Evolutionary conservation across 768 basidiomycete species (phyloP).

Genomic region (Leucogyrophana mollusca): DNA sequence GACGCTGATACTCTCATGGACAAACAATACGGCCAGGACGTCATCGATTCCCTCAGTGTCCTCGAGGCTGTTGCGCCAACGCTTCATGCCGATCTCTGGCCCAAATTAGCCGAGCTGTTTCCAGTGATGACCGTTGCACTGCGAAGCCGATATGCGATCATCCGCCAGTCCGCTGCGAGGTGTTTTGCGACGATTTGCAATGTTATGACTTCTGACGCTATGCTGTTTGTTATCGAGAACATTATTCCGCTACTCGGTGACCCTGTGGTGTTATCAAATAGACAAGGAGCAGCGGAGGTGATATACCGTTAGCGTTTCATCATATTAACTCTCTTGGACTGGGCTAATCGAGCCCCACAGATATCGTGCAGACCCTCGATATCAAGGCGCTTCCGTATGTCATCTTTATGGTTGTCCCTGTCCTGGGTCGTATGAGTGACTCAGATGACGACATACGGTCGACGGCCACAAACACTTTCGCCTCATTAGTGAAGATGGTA

Average conservation of each 20-base stretch:
- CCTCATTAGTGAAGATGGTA: constrained; percentile 96
- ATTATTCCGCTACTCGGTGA: constrained; percentile 84
- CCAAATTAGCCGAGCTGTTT: constrained; percentile 68
- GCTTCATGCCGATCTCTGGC: constrained; percentile 68
- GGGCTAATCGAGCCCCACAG: constrained; percentile 40
- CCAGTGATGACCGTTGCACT: constrained; percentile 75
- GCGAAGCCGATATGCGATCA: constrained; percentile 85
- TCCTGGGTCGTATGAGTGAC: constrained; percentile 98
- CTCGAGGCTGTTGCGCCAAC: constrained; percentile 79
- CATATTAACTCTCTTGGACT: not conserved
- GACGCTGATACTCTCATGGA: constrained; percentile 66
- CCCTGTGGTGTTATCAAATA: constrained; percentile 64
- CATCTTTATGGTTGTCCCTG: constrained; percentile 93
- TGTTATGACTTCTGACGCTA: constrained; percentile 80
- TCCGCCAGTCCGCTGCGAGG: constrained; percentile 83
- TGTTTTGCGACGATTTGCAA: constrained; percentile 88
- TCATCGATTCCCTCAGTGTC: constrained; percentile 91
- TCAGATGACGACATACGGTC: constrained; percentile 87
- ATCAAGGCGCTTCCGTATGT: constrained; percentile 95
- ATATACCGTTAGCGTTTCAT: constrained; percentile 69
- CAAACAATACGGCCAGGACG: constrained; percentile 78
- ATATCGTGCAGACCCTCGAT: constrained; percentile 88
- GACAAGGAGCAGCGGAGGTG: constrained; percentile 89
- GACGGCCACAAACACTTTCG: constrained; percentile 96
- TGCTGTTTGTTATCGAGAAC: constrained; percentile 86